phyloP scores from a whole-genome alignment of 2,329 filamentous ascomycete species.

The Metarhizium sp. region DNA sequence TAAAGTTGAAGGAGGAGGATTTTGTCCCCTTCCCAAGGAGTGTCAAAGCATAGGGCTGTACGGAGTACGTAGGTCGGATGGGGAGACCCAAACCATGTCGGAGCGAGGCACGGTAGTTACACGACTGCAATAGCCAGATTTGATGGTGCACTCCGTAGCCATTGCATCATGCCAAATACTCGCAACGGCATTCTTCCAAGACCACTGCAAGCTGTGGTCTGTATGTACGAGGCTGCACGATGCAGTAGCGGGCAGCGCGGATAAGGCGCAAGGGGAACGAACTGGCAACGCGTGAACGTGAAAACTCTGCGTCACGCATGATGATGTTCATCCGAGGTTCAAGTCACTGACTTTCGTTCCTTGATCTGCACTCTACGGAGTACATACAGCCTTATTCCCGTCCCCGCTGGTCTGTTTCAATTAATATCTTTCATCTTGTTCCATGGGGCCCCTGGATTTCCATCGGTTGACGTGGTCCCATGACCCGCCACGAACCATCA shows the following conservation, averaged over 20 bases:
- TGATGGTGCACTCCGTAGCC: background rate
- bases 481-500: too few relatives aligned
- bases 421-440: background rate
- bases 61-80: too few relatives aligned
- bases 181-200: too few relatives aligned
- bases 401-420: background rate
- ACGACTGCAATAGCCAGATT: background rate
- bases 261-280: background rate
- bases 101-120: background rate
- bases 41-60: too few relatives aligned
- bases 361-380: background rate
- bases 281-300: background rate
- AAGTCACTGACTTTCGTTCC: background rate
- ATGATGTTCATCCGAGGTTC: background rate
- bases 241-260: background rate
- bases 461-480: too few relatives aligned
- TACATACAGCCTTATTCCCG: background rate
- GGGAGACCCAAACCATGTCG: background rate
- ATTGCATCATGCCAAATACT: background rate
- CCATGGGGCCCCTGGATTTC: too few relatives aligned
- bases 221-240: too few relatives aligned
- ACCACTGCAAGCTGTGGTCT: too few relatives aligned
- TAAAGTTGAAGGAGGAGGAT: too few relatives aligned
- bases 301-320: background rate
- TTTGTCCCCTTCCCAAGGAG: too few relatives aligned